Evolutionary conservation across 1,284 basidiomycete genomes (phyloP), one percentile per base, ranked within the genome.

Genomic region (Ceratobasidium sp.): DNA sequence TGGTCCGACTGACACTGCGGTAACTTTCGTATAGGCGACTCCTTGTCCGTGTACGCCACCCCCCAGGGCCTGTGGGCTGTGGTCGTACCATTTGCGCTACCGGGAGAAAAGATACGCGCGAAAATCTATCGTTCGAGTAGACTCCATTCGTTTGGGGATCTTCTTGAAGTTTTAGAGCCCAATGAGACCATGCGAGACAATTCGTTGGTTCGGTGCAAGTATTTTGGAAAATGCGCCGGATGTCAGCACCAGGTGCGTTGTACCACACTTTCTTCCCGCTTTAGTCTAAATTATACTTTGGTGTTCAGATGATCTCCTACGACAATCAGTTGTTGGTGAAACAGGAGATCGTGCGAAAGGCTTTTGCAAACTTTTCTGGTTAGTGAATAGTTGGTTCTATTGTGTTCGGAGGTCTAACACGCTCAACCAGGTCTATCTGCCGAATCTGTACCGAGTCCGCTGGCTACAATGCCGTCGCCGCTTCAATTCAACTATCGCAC

Each of bases 401-500:
- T 61, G 9, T 16, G 14, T n/a, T n/a, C n/a, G 16, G 23, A 49
- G 13, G 21, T 52, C 30, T 50, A 18, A 70, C 9, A 41, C 18
- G 32, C 50, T 41, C 52, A 28, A 21, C 18, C 76, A 91, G 90
- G 84, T n/a, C 83, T 96, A 0, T 81, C 87, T 2, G 76, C 84
- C 0, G 79, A 84, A 0, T 80, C 84, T 0, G 82, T 98, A 0
- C 96, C 96, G 11, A 72, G 79, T 0, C 89, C 96, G 38, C 85
- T 88, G 62, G 82, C 89, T 0, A 98, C 97, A 0, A 90, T 97
- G 18, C 87, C 89, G 6, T 96, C 93, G 0, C 98, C 97, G 0
- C 83, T 92, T 62, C 90, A 97, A 76, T 98, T 97, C 82, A 88
- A 87, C 55, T 99, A 99, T 81, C 89, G 97, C 26, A 99, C 98